Evolutionary conservation across 257 asterid genomes (phyloP).

Genomic region (Nyctanthes arbortristis): DNA sequence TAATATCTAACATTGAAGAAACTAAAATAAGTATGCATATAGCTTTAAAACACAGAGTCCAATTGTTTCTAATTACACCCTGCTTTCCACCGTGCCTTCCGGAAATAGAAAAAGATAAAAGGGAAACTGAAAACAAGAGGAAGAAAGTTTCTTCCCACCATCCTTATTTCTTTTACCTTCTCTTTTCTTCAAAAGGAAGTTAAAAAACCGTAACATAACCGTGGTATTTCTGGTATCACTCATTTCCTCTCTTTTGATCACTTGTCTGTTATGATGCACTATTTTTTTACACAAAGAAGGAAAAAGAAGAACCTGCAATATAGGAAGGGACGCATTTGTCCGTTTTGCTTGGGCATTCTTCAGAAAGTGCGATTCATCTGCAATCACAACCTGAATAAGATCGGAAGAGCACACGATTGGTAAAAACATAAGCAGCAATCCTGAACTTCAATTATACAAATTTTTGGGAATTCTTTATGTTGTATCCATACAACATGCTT

Average conservation of each 20-base stretch:
- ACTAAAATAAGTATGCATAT: slow-evolving; percentile 15
- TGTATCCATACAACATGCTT: not conserved
- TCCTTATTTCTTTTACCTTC: slow-evolving; percentile 9
- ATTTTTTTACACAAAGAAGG: slow-evolving; percentile 11
- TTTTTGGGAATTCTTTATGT: not conserved
- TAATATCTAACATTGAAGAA: slow-evolving; percentile 8
- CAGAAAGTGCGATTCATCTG: slow-evolving; percentile 96
- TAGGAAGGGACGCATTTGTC: slow-evolving; percentile 77
- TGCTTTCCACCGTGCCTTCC: not conserved
- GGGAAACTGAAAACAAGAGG: slow-evolving; percentile 13
- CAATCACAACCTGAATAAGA: slow-evolving; percentile 80
- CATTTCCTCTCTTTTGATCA: slow-evolving; percentile 7
- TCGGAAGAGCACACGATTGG: slow-evolving; percentile 29
- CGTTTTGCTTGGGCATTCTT: slow-evolving; percentile 96
- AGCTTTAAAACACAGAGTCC: not conserved
- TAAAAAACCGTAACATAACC: slow-evolving; percentile 10
- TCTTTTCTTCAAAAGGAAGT: slow-evolving; percentile 9
- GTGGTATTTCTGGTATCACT: slow-evolving; percentile 5
- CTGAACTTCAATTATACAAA: not conserved
- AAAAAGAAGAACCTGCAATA: slow-evolving; percentile 67
- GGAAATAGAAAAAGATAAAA: not conserved
- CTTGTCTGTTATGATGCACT: slow-evolving; percentile 1
- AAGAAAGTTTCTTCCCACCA: slow-evolving; percentile 11
- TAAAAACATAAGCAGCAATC: slow-evolving; percentile 22
- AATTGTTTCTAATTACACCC: not conserved